Percentiles rank a stretch among this genome's conserved stretches.
These are phyloP conservation scores for Articulospora tetracladia DNA, from an alignment of 495 filamentous ascomycete species.

Conservation along the genomic window DNA sequence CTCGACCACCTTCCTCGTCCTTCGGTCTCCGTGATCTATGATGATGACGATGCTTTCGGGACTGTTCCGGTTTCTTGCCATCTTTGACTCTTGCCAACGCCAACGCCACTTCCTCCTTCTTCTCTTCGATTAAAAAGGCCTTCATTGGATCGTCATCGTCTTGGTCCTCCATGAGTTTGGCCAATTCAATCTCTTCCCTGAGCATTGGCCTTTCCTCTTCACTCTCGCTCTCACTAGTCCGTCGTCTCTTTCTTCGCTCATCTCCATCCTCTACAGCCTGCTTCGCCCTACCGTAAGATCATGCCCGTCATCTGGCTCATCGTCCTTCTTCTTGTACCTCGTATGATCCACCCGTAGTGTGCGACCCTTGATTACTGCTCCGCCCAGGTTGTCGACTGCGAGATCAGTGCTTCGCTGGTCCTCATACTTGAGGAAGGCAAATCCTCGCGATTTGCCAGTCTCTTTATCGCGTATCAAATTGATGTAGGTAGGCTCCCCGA, in stretches of 20 bases:
- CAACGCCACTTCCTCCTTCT: constrained; percentile 77
- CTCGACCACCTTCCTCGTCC: constrained; percentile 6
- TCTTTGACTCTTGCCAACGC: constrained; percentile 52
- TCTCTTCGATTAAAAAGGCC: constrained; percentile 78
- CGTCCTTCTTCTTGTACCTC: constrained; percentile 82
- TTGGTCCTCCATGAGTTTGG: constrained; percentile 68
- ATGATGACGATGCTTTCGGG: constrained; percentile 52
- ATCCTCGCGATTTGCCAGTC: constrained; percentile 89
- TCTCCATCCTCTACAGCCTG: constrained; percentile 32
- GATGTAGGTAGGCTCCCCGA: constrained; percentile 86
- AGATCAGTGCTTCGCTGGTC: constrained; percentile 95
- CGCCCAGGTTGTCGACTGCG: constrained; percentile 92
- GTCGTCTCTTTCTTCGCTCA: constrained; percentile 31
- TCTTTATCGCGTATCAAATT: constrained; percentile 93
- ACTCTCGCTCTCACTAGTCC: constrained; percentile 29
- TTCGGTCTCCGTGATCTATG: constrained; percentile 22
- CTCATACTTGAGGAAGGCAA: constrained; percentile 96
- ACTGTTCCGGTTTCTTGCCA: constrained; percentile 30
- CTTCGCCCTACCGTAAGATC: constrained; percentile 23
- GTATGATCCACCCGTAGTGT: constrained; percentile 87
- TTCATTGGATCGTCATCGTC: constrained; percentile 99
- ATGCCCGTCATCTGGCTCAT: constrained; percentile 69
- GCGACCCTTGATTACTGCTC: constrained; percentile 76
- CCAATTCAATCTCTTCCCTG: constrained; percentile 70
- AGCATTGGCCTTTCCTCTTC: constrained; percentile 40